Evolutionary conservation across 768 basidiomycete species (phyloP).

Genomic region (Termitomyces heimii): DNA sequence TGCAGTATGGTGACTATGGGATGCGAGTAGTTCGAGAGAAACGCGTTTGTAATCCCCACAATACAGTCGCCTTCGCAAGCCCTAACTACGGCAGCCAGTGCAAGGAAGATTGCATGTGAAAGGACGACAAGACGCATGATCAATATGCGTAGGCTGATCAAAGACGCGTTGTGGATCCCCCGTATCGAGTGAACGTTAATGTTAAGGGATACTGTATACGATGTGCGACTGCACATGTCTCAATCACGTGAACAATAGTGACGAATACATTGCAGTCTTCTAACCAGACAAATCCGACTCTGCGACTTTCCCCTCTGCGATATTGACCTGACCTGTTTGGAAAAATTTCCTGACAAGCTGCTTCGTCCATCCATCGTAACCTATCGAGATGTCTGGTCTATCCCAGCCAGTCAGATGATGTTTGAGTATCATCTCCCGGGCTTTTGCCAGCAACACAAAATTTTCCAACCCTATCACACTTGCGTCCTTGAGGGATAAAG

Average conservation of each 20-base stretch:
- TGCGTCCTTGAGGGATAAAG: neutral
- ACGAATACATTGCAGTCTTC: no score
- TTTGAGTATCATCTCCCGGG: neutral
- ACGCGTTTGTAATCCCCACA: constrained; percentile 49
- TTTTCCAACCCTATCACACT: neutral
- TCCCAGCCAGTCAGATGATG: neutral
- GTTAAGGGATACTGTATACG: neutral
- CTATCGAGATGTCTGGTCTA: neutral
- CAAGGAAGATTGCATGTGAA: constrained; percentile 19
- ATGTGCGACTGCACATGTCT: neutral
- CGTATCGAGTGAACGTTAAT: neutral
- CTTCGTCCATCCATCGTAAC: neutral
- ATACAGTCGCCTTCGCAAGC: constrained; percentile 75
- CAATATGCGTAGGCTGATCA: neutral
- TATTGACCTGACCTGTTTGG: neutral
- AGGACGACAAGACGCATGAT: constrained; percentile 15
- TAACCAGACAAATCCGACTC: no score
- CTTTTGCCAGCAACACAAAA: neutral
- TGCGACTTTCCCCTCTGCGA: no score
- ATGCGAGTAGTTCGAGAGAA: constrained; percentile 41
- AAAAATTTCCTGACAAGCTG: neutral
- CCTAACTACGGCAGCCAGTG: constrained; percentile 30
- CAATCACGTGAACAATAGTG: neutral
- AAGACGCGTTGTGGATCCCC: neutral
- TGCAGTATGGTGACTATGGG: constrained; percentile 33